Base-by-base conservation (phyloP, 1,284 basidiomycete species). In the Coniferiporia sulphurascens region DNA sequence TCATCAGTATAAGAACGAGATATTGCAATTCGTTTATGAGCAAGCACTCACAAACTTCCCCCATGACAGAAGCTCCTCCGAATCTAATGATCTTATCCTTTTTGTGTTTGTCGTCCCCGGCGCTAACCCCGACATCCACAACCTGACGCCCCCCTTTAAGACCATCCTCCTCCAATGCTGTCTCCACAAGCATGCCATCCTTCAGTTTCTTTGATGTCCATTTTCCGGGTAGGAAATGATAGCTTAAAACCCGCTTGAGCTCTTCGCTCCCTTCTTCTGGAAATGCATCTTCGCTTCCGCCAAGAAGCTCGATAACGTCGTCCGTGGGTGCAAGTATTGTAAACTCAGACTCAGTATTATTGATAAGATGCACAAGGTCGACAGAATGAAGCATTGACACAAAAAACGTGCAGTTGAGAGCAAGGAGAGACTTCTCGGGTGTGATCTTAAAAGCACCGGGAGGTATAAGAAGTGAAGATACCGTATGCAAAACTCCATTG, bases 401-500 rank as follows among this genome's bases (percentile, higher is more conserved):
- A 70, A 99, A 98, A 34, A 83, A 81, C 0, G 91, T 91, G 70
- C 95, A 97, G 68, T 98, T 93, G 61, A 98, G 80, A 0, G 91
- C 84, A 21, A 96, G 78, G 4, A 97, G 84, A 63, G 86, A 94
- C 73, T 99, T 98, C 75, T 99, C 96, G 4, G 95, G 88, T 1
- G 93, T 96, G 48, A 96, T 76, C 64, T 84, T 79, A 49, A 99
- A 83, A 35, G 89, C 79, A 7, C 83, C 85, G 0, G 83, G 79
- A 1, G 94, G 91, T 12, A 97, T 72, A 12, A 99, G 83, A 21
- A 99, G 81, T 12, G 84, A 82, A 8, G 91, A 90, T 45, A 99
- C 81, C 48, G 95, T 82, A 72, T 99, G 97, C 19, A 98, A 72
- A 46, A 98, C 97, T 52, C 95, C 95, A 65, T 98, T 98, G n/a